Base-by-base conservation (phyloP, 2,329 filamentous ascomycete genomes). In the Amylocarpus encephaloides region DNA sequence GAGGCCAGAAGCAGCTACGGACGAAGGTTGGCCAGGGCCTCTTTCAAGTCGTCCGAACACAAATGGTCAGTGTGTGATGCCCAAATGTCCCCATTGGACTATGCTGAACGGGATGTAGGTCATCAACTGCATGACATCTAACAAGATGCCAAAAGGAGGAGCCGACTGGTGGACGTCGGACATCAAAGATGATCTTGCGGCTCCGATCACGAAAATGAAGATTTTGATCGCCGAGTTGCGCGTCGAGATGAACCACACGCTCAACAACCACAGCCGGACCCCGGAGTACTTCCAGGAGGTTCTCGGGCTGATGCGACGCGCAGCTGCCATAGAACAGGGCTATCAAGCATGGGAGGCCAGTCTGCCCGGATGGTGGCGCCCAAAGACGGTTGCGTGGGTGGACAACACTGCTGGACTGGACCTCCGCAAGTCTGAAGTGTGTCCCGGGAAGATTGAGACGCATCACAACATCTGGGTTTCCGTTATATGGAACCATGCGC, bases 121-220 rank as follows among this genome's bases (percentile, higher is more conserved):
- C 43, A 76, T 83, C 46, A 76, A 81, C 55, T 75, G 76, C 16
- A 68, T 82, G 18, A 75, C 73, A 10, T 72, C 75, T 0, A 74
- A 74, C 30, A 79, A 75, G 45, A 58, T 73, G 0, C 77, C 79
- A 0, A 62, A 68, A 26, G 75, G 79, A 71, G 77, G 76, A 10
- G 67, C 70, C 2, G 77, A 82, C 29, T 83, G 78, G 77, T 83
- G 80, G 80, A 70, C 79, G 32, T 66, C 69, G 40, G 73, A 78
- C 43, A 67, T 73, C 32, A 71, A 74, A 56, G 76, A 80, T 58
- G 63, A 70, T 35, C 64, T 70, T 7, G 76, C 73, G 49, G 76
- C 79, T 53, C 68, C 59, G 22, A 52, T 62, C 19, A 54, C 52
- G 11, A 56, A 70, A 22, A 67, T 83, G 36, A 74, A 73, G 58